A percentile compares a stretch with the other conserved stretches of the same genome.
Evolutionary conservation across 2,329 filamentous ascomycete species (phyloP).

Genomic region (Fusarium solani-melongenae): DNA sequence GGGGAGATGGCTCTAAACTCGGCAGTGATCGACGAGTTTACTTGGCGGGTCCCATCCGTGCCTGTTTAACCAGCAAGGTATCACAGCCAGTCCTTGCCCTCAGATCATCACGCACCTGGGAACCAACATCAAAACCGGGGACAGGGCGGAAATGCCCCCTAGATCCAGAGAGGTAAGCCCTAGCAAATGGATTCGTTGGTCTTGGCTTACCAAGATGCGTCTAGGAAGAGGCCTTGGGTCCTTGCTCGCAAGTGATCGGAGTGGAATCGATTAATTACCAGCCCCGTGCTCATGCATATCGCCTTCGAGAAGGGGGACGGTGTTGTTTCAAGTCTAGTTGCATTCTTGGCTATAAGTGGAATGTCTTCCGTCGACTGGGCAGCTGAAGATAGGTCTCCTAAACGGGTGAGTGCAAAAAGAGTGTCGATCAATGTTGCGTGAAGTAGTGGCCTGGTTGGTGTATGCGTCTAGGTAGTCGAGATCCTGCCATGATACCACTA

Average conservation of each 20-base stretch:
- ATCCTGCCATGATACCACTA: neutral
- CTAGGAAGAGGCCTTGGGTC: neutral
- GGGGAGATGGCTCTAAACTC: neutral
- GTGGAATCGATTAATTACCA: neutral
- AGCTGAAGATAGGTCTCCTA: neutral
- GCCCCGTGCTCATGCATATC: neutral
- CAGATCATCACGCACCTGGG: neutral
- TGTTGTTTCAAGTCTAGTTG: conserved; percentile 1
- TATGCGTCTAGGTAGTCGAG: neutral
- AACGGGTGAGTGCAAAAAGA: neutral
- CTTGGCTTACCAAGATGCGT: neutral
- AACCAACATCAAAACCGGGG: neutral
- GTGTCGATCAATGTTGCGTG: neutral
- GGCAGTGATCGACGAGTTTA: conserved; percentile 1
- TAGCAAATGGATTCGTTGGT: neutral
- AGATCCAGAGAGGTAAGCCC: neutral
- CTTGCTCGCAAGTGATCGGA: neutral
- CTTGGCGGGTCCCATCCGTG: neutral
- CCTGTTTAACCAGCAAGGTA: neutral
- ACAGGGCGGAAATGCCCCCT: conserved; percentile 1
- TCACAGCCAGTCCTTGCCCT: neutral
- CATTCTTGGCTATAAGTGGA: neutral
- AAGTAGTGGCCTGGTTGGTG: neutral
- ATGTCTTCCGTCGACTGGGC: neutral
- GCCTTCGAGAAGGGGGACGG: neutral